Percentiles rank a stretch among this genome's conserved stretches.
These are phyloP conservation scores for Monilinia vaccinii-corymbosi DNA, from an alignment of 2,329 filamentous ascomycete species.

Conservation along the genomic window DNA sequence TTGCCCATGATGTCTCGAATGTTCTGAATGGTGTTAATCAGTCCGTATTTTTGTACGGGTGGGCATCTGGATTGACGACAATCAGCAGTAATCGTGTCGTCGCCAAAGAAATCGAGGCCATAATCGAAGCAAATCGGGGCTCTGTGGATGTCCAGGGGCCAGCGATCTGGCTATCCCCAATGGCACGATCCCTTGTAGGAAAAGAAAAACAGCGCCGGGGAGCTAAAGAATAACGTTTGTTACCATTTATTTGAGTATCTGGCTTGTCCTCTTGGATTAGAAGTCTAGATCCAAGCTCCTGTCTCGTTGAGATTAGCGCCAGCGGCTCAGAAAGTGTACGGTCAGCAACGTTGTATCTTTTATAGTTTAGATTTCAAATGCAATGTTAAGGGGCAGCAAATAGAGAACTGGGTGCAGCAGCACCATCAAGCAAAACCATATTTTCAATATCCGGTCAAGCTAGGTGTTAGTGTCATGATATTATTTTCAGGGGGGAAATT, in stretches of 20 bases:
- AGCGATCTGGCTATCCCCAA: slow-evolving; percentile 55
- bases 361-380: no score
- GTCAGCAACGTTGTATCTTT: not conserved
- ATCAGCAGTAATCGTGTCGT: slow-evolving; percentile 58
- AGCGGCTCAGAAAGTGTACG: not conserved
- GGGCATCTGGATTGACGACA: slow-evolving; percentile 49
- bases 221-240: not conserved
- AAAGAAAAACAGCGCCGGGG: slow-evolving; percentile 42
- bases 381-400: not conserved
- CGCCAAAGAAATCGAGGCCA: slow-evolving; percentile 50
- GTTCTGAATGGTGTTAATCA: slow-evolving; percentile 50
- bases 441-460: not conserved
- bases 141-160: slow-evolving; percentile 43
- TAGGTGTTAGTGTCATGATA: no score
- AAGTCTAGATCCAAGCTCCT: not conserved
- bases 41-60: slow-evolving; percentile 62
- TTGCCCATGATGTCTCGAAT: slow-evolving; percentile 35
- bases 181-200: slow-evolving; percentile 56
- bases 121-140: slow-evolving; percentile 43
- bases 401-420: not conserved
- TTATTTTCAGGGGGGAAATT: no score
- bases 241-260: not conserved
- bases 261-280: not conserved
- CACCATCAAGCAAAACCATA: not conserved
- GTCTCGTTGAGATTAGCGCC: no score